Percentiles rank a stretch among this genome's conserved stretches.
Evolutionary conservation across 2,329 filamentous ascomycete species (phyloP).

Genomic region (Exophiala sideris): DNA sequence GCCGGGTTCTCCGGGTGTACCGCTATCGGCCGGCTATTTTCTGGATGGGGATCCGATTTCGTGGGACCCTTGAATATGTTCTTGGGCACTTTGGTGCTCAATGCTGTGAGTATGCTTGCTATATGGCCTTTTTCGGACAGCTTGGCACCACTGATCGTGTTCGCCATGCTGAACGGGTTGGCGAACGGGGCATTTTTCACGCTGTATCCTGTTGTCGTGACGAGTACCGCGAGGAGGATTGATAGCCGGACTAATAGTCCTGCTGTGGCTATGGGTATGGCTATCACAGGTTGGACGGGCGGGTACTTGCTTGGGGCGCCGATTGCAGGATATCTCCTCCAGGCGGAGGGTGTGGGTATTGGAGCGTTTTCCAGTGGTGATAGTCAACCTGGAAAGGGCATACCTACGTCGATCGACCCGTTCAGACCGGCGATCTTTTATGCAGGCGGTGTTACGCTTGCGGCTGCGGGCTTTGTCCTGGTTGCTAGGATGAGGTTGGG

Average conservation of each 20-base stretch:
- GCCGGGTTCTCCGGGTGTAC: slow-evolving; percentile 62
- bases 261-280: slow-evolving; percentile 59
- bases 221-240: slow-evolving; percentile 53
- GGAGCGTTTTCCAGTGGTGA: not conserved
- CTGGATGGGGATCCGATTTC: slow-evolving; percentile 53
- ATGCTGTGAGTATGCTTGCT: slow-evolving; percentile 56
- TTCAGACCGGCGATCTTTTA: slow-evolving; percentile 63
- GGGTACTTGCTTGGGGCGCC: slow-evolving; percentile 61
- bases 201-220: slow-evolving; percentile 61
- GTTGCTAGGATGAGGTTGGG: slow-evolving; percentile 44
- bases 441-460: slow-evolving; percentile 53
- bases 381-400: slow-evolving; percentile 3
- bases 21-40: slow-evolving; percentile 55
- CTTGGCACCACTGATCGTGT: slow-evolving; percentile 53
- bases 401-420: slow-evolving; percentile 46
- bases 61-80: slow-evolving; percentile 57
- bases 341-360: slow-evolving; percentile 51
- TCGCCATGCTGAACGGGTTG: slow-evolving; percentile 59
- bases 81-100: slow-evolving; percentile 47
- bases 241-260: slow-evolving; percentile 36
- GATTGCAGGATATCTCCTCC: slow-evolving; percentile 59
- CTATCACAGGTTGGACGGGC: slow-evolving; percentile 58
- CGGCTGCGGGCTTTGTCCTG: slow-evolving; percentile 43
- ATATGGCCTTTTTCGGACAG: slow-evolving; percentile 60
- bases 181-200: slow-evolving; percentile 63